Evolutionary conservation across 2,329 filamentous ascomycete species (phyloP).

Genomic region (Thielaviopsis musarum): DNA sequence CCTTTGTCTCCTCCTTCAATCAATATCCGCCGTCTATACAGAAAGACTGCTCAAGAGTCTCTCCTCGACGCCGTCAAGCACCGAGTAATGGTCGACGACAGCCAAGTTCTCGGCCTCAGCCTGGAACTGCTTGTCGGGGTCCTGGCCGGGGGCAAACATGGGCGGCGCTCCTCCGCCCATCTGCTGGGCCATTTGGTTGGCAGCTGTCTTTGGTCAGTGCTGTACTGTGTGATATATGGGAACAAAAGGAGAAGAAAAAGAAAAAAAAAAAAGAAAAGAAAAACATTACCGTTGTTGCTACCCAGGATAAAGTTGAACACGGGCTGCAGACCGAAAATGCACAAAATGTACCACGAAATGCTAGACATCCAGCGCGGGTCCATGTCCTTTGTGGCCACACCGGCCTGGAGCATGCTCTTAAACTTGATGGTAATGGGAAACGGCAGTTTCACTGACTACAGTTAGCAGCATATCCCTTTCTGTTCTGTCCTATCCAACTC

Average conservation of each 20-base stretch:
- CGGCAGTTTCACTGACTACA: slow-evolving; percentile 66
- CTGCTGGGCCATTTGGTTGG: slow-evolving; percentile 81
- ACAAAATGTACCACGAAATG: slow-evolving; percentile 97
- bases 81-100: slow-evolving; percentile 84
- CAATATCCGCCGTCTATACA: slow-evolving; percentile 1
- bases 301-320: slow-evolving; percentile 96
- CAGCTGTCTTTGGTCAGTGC: slow-evolving; percentile 37
- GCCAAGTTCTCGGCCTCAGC: slow-evolving; percentile 90
- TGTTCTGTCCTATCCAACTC: slow-evolving; percentile 15
- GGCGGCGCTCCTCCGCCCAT: slow-evolving; percentile 62
- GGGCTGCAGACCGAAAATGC: slow-evolving; percentile 87
- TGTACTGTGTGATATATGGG: too few species aligned
- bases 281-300: slow-evolving; percentile 75
- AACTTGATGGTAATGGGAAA: slow-evolving; percentile 97
- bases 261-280: slow-evolving; percentile 11
- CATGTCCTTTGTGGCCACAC: slow-evolving; percentile 87
- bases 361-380: slow-evolving; percentile 98
- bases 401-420: slow-evolving; percentile 97
- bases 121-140: slow-evolving; percentile 88
- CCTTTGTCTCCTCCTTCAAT: background rate
- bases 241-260: background rate
- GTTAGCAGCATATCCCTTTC: background rate
- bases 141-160: slow-evolving; percentile 81
- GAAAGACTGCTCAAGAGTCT: slow-evolving; percentile 40
- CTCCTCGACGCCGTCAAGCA: slow-evolving; percentile 75